Evolutionary conservation across 1,139 yeast genomes (phyloP), one percentile per base, ranked within the genome.

Genomic region (Pneumocystis carinii): DNA sequence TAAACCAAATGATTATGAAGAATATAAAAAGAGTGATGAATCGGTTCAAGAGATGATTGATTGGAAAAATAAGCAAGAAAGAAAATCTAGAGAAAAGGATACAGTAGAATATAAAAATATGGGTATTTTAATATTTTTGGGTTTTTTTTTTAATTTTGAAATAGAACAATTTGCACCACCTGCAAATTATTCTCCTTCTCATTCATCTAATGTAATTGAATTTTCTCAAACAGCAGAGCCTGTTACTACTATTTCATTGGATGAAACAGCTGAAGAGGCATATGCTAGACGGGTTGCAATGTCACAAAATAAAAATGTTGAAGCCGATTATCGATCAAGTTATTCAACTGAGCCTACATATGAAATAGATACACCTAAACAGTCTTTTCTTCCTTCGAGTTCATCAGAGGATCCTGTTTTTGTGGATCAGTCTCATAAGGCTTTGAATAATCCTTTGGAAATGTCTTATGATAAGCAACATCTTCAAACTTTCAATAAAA

Each of bases 21-120:
- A 66, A 37, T 67, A 64, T 57, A 66, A 58, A 59, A 57, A 61
- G 27, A 66, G 68, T 17, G 68, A 67, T 15, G 68, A 67, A 37
- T 57, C 59, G 29, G 63, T 59, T 61, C 41, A 59, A 62, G 68
- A 67, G 48, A 66, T 65, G 38, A 68, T 66, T 59, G 68, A 67
- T 56, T 67, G 68, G 68, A 57, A 67, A 17, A 59, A 62, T 53
- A 66, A 61, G 55, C 59, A 66, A 29, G 29, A 64, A 27, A 62
- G 42, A 27, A 56, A 37, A 7, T 7, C 7, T 57, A 10, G 14
- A 3, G 7, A 8, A 57, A 7, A 29, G 3, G 17, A 57, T 19
- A 8, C 24, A 2, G 59, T 3, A 57, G 24, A 57, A 57, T 37
- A 48, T 19, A 48, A 24, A 48, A 48, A 48, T 48, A 24, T 24